A percentile compares a stretch with the other conserved stretches of the same genome.
Evolutionary conservation across 345 rosid species (phyloP).

Genomic region (Ceriops decandra): DNA sequence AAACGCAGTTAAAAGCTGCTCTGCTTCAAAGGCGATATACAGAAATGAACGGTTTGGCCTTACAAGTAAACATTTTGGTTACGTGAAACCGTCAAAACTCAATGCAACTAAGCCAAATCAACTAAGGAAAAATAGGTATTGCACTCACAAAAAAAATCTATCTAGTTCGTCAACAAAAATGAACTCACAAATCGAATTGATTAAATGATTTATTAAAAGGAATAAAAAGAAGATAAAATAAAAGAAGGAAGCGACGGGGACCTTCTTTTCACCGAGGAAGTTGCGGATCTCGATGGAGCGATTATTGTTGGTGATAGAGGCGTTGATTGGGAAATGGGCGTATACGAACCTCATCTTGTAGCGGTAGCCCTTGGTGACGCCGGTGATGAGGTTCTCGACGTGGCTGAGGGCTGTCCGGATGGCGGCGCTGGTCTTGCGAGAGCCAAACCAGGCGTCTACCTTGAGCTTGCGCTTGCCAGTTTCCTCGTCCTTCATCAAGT

Average conservation of each 20-base stretch:
- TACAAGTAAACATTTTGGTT: no score
- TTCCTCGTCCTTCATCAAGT: conserved; percentile 43
- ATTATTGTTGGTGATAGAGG: conserved; percentile 47
- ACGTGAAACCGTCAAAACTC: no score
- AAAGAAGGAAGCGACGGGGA: background rate
- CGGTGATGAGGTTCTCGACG: conserved; percentile 61
- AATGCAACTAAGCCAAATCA: no score
- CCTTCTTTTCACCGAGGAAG: conserved; percentile 68
- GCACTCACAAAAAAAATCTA: no score
- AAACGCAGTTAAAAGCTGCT: no score
- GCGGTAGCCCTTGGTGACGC: conserved; percentile 66
- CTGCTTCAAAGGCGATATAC: no score
- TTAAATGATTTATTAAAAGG: background rate
- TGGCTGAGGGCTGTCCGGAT: conserved; percentile 69
- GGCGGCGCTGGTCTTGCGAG: conserved; percentile 58
- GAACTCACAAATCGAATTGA: background rate
- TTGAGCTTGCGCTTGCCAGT: conserved; percentile 51
- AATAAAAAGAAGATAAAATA: background rate
- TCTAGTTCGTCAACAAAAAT: no score
- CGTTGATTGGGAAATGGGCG: conserved; percentile 83
- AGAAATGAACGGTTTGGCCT: no score
- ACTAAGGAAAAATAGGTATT: no score
- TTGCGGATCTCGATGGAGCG: conserved; percentile 70
- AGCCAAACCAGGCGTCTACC: conserved; percentile 60
- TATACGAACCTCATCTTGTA: conserved; percentile 89